Base-by-base conservation (phyloP, 1,139 yeast genomes). In the Lodderomyces pseudojiufengensis region DNA sequence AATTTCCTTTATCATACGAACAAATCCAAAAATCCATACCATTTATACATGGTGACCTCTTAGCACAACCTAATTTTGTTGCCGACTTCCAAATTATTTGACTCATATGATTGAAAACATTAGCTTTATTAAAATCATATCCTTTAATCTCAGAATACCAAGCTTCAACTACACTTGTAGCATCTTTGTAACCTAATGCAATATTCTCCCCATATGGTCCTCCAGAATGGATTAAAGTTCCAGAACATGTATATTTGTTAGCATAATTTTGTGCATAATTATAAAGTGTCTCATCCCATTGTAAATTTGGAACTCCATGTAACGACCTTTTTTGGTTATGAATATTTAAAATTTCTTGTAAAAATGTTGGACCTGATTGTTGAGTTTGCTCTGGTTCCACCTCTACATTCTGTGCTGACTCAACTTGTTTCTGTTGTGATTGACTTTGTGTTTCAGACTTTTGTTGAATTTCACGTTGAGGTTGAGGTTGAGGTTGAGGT, bases 191-290 rank as follows among this genome's bases (percentile, higher is more conserved):
- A n/a, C n/a, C n/a, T n/a, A n/a, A n/a, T 34, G 95, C 95, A 54
- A 88, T 70, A 71, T 87, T 88, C 65, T 88, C 96, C 55, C 96
- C 96, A 64, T 76, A 83, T 37, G 70, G 63, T 38, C 92, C 92
- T 40, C 84, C 85, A 34, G 95, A 80, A 68, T 88, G 96, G 25
- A 65, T 62, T 57, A 87, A 76, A 7, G 55, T 47, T 38, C 85
- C 84, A 25, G 78, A 77, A 63, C 96, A 87, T 57, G 76, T 76
- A 62, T 80, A 84, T 35, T 63, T 54, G 59, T 78, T 75, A 27
- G 90, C 87, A 59, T 78, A 80, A 47, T 65, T 59, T 59, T 79
- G 79, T 33, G 95, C 95, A 53, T 76, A 80, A 30, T 61, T 51
- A 43, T 83, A 88, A 29, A 84, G 65, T 11, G 69, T 30, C 61